Base-by-base conservation (phyloP, 192 early-diverging fungal genomes). In the Coemansia sp. region DNA sequence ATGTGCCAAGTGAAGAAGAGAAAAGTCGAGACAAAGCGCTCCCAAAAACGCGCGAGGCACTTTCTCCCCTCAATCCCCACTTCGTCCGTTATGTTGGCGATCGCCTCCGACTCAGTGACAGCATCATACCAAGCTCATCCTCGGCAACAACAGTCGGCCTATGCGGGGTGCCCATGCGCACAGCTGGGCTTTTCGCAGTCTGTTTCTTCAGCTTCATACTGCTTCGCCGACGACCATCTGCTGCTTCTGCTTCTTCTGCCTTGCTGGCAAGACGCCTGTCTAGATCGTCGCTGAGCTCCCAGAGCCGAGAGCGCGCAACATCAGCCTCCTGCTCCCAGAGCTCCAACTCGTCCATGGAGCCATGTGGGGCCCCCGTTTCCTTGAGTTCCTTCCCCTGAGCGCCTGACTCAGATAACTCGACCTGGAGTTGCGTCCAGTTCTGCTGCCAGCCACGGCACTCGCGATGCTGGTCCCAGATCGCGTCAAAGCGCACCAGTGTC, bases 381-480 rank as follows among this genome's bases (percentile, higher is more conserved):
- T 23, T 66, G 33, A 20, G 17, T 5, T 48, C 45, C 6, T 19
- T 48, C 4, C 19, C n/a, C 45, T 48, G 45, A 7, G 45, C n/a
- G 17, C 8, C n/a, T 17, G 45, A 8, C 45, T 3, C 45, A 48
- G 45, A 48, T 17, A 48, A 8, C 45, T 11, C 45, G 45, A 20
- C 20, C 61, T 75, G 79, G 14, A 70, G 59, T 20, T 38, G 60
- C n/a, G 54, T 61, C 79, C 79, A 81, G 20, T 59, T 67, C 25
- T 54, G 62, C 56, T 75, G 73, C 79, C 73, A 71, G 10, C 48
- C 61, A 22, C 61, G 32, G 65, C 73, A 75, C 46, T 73, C 64
- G 35, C 15, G 19, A 49, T 75, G 67, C 45, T 68, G 73, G 33
- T 22, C 35, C 73, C 79, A 81, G 32, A 81, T 70, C 3, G 62